These are phyloP conservation scores for Stereum hirsutum DNA, from an alignment of 1,284 basidiomycete genomes.

Conservation along the genomic window DNA sequence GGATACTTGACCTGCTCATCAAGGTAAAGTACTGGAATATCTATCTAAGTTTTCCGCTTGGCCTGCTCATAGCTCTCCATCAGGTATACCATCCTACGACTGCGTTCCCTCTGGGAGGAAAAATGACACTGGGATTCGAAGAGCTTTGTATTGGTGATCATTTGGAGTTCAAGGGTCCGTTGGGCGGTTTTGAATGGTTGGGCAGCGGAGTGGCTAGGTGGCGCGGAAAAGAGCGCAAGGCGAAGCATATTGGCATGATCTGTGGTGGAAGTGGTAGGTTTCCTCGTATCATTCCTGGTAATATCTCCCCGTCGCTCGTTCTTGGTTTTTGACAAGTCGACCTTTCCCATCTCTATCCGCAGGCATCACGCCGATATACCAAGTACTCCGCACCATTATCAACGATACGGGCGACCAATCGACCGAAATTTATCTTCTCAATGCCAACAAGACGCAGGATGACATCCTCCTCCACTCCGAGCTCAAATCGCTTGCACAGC, in stretches of 20 bases:
- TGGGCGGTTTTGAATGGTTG: not conserved
- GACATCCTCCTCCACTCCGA: too few relatives aligned
- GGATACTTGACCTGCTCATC: not conserved
- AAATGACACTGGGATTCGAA: not conserved
- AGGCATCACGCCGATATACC: too few relatives aligned
- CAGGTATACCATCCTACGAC: not conserved
- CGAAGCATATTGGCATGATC: not conserved
- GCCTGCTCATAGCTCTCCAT: not conserved
- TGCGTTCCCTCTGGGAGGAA: not conserved
- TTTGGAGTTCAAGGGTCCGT: not conserved
- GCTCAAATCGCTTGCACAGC: too few relatives aligned
- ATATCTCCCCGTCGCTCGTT: too few relatives aligned
- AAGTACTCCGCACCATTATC: not conserved
- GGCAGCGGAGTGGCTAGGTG: not conserved
- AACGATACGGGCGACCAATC: not conserved
- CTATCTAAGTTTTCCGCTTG: not conserved
- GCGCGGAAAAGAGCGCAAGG: not conserved
- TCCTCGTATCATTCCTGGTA: not conserved
- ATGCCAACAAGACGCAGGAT: too few relatives aligned
- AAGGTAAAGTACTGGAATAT: not conserved
- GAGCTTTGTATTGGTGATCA: not conserved
- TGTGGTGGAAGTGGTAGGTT: not conserved
- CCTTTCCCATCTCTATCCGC: too few relatives aligned
- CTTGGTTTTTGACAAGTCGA: too few relatives aligned
- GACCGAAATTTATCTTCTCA: not conserved